A percentile compares a stretch with the other conserved stretches of the same genome.
Evolutionary conservation across 805 yeast species (phyloP).

Genomic region (Isabelozyma heimii): DNA sequence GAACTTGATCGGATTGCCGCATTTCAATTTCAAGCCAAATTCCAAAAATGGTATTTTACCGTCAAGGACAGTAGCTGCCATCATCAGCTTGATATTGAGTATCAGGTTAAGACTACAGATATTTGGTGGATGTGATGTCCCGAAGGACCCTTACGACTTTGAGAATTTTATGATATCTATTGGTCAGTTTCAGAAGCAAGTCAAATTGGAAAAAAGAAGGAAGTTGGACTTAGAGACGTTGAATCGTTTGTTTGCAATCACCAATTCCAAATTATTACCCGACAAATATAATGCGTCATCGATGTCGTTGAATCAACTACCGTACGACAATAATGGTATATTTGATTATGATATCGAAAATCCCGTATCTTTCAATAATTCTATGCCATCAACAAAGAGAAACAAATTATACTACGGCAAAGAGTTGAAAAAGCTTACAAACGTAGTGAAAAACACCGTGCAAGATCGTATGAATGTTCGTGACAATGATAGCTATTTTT

Average conservation of each 20-base stretch:
- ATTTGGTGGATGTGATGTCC: slow-evolving; percentile 48
- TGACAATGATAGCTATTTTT: slow-evolving; percentile 14
- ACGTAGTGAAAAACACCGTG: slow-evolving; percentile 69
- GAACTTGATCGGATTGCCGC: slow-evolving; percentile 63
- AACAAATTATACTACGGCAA: slow-evolving; percentile 35
- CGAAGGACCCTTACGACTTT: slow-evolving; percentile 81
- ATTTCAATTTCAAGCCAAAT: slow-evolving; percentile 37
- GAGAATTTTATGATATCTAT: slow-evolving; percentile 66
- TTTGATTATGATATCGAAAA: not conserved
- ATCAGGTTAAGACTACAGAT: slow-evolving; percentile 57
- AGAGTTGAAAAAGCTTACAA: slow-evolving; percentile 51
- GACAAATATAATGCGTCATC: slow-evolving; percentile 9
- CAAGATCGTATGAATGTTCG: slow-evolving; percentile 49
- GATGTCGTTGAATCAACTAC: not conserved
- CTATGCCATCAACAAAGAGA: slow-evolving; percentile 8
- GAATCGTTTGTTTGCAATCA: slow-evolving; percentile 30
- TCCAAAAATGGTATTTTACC: slow-evolving; percentile 57
- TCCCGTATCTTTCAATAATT: not conserved
- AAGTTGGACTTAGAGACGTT: slow-evolving; percentile 58
- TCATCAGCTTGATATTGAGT: slow-evolving; percentile 73
- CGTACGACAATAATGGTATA: not conserved
- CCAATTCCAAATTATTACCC: slow-evolving; percentile 29
- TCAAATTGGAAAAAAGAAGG: slow-evolving; percentile 48
- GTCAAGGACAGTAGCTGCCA: slow-evolving; percentile 70
- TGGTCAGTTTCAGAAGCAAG: slow-evolving; percentile 74